A percentile compares a stretch with the other conserved stretches of the same genome.
phyloP scores from a whole-genome alignment of 306 rosid species.

The Amphicarpaea edgeworthii region DNA sequence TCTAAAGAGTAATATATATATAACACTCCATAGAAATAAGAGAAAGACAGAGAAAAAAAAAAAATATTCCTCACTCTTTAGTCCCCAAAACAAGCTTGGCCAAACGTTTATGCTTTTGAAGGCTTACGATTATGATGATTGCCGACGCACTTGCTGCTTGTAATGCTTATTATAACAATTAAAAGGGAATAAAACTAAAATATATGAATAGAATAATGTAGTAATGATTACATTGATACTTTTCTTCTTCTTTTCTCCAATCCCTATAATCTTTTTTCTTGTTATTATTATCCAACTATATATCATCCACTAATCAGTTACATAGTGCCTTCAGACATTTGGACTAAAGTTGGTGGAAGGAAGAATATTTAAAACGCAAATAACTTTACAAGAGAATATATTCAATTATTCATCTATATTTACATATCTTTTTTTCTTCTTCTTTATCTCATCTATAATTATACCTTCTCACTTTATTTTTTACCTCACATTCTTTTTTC shows the following conservation, averaged over 20 bases:
- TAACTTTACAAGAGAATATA: slow-evolving; percentile 47
- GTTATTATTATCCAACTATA: slow-evolving; percentile 39
- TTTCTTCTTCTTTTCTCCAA: slow-evolving; percentile 37
- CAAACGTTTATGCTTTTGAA: slow-evolving; percentile 41
- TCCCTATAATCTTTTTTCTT: slow-evolving; percentile 34
- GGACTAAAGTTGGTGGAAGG: slow-evolving; percentile 37
- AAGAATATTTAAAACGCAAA: slow-evolving; percentile 47
- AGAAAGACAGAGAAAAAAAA: too few relatives aligned
- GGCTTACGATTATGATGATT: slow-evolving; percentile 34
- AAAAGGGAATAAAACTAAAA: slow-evolving; percentile 39
- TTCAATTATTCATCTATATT: slow-evolving; percentile 31
- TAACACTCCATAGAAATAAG: too few relatives aligned
- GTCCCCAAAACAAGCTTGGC: slow-evolving; percentile 60
- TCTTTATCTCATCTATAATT: not conserved
- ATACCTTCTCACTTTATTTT: slow-evolving; percentile 38
- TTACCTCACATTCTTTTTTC: not conserved
- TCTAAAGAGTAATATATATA: not conserved
- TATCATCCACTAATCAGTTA: slow-evolving; percentile 40
- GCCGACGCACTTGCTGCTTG: slow-evolving; percentile 32
- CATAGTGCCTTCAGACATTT: slow-evolving; percentile 27
- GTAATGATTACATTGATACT: slow-evolving; percentile 48
- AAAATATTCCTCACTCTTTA: not conserved
- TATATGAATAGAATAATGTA: slow-evolving; percentile 42
- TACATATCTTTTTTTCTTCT: not conserved
- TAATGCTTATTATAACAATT: slow-evolving; percentile 33